Percentiles rank a stretch among this genome's conserved stretches.
Evolutionary conservation across 441 rosid genomes (phyloP).

Genomic region (Populus hybrid): DNA sequence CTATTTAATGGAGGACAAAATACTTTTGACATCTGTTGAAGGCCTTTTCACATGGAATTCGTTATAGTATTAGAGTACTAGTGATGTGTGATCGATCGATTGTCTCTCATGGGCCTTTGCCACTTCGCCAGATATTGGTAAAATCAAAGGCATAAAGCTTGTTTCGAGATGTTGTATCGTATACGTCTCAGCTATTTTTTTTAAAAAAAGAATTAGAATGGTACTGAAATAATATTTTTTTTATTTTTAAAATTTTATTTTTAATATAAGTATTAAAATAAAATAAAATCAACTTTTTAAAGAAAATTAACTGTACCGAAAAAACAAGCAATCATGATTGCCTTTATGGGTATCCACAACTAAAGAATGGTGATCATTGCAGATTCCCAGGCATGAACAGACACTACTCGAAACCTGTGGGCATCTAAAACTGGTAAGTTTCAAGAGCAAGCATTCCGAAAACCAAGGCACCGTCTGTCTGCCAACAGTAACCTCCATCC

Average conservation of each 20-base stretch:
- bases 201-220: too few relatives aligned
- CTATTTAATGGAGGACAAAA: too few relatives aligned
- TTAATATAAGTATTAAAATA: too few relatives aligned
- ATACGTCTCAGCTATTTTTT: too few relatives aligned
- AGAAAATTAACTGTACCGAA: too few relatives aligned
- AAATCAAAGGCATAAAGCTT: too few relatives aligned
- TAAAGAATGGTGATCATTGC: not conserved
- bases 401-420: not conserved
- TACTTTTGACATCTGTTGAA: too few relatives aligned
- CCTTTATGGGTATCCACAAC: not conserved
- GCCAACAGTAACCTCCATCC: slow-evolving; percentile 13
- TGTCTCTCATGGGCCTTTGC: not conserved
- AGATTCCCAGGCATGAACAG: not conserved
- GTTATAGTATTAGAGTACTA: not conserved
- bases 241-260: too few relatives aligned
- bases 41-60: too few relatives aligned
- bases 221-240: too few relatives aligned
- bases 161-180: too few relatives aligned
- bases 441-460: not conserved
- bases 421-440: not conserved
- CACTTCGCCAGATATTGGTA: not conserved
- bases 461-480: slow-evolving; percentile 18
- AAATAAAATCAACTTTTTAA: too few relatives aligned
- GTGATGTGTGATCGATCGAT: not conserved
- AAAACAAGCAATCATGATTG: not conserved